These are phyloP conservation scores for Coemansia sp. DNA, from an alignment of 192 early-diverging fungal genomes.

Conservation along the genomic window DNA sequence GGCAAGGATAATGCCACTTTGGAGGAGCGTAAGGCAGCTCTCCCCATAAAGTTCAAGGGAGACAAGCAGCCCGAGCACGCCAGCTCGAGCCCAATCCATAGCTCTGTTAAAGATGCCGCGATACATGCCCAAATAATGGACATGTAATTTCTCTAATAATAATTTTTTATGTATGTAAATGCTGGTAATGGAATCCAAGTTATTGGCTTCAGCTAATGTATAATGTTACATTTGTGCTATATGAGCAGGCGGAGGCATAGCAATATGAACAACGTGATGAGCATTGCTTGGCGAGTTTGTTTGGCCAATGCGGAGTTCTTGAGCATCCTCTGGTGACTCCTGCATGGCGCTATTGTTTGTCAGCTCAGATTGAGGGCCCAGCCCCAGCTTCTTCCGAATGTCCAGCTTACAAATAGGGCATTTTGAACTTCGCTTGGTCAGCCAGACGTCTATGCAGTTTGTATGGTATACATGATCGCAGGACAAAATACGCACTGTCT, in stretches of 20 bases:
- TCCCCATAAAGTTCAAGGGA: conserved; percentile 10
- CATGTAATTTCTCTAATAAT: conserved; percentile 18
- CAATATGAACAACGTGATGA: conserved; percentile 17
- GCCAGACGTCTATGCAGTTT: conserved; percentile 62
- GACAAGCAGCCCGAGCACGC: conserved; percentile 15
- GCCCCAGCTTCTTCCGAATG: conserved; percentile 21
- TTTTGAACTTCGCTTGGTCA: conserved; percentile 31
- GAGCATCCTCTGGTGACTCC: conserved; percentile 5
- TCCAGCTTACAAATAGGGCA: conserved; percentile 51
- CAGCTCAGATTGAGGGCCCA: conserved; percentile 13
- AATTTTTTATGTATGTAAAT: not conserved
- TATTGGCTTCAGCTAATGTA: no score
- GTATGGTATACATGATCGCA: conserved; percentile 65
- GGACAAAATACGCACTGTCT: conserved; percentile 57
- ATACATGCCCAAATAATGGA: conserved; percentile 28
- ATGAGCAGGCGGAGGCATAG: conserved; percentile 11
- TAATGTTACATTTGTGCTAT: no score
- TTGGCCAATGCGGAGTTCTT: conserved; percentile 1
- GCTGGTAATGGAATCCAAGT: no score
- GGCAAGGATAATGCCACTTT: not conserved
- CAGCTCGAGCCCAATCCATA: conserved; percentile 20
- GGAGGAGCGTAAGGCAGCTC: conserved; percentile 10
- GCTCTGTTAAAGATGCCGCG: conserved; percentile 28
- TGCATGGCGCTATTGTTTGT: conserved; percentile 1
- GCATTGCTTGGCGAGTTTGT: not conserved